Percentiles rank a stretch among this genome's conserved stretches.
Conservation (phyloP, 192 early-diverging fungal genomes). For the Coemansia aciculifera region DNA sequence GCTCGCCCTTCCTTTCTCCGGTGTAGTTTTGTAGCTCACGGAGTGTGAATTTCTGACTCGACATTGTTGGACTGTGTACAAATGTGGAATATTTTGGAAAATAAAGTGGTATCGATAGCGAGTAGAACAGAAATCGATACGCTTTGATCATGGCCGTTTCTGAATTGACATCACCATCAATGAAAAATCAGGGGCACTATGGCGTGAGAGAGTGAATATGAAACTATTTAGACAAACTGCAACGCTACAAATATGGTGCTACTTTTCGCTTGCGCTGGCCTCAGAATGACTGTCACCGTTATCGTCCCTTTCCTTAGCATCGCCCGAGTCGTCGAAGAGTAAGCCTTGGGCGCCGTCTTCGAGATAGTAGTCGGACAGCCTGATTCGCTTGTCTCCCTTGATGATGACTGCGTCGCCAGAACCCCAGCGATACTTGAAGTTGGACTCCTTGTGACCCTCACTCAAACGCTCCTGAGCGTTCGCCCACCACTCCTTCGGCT, state of each 20-base stretch:
- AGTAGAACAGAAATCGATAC: neutral
- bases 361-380: conserved; percentile 30
- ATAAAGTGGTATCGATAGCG: neutral
- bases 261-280: neutral
- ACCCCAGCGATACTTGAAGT: conserved; percentile 49
- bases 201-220: neutral
- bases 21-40: conserved; percentile 21
- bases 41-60: conserved; percentile 19
- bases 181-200: neutral
- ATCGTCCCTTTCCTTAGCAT: neutral
- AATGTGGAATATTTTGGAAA: neutral
- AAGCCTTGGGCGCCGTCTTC: conserved; percentile 12
- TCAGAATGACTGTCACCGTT: neutral
- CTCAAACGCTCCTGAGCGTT: conserved; percentile 43
- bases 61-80: neutral
- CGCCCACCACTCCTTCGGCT: conserved; percentile 51
- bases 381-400: conserved; percentile 37
- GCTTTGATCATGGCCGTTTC: neutral
- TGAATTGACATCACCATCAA: neutral
- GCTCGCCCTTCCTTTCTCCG: conserved; percentile 13
- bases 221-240: too few relatives aligned
- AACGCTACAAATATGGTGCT: neutral
- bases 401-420: conserved; percentile 36
- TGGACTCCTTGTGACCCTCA: conserved; percentile 25
- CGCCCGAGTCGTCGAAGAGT: neutral